Evolutionary conservation across 2,329 filamentous ascomycete species (phyloP), one percentile per base, ranked within the genome.

Genomic region (Trichoderma sp.): DNA sequence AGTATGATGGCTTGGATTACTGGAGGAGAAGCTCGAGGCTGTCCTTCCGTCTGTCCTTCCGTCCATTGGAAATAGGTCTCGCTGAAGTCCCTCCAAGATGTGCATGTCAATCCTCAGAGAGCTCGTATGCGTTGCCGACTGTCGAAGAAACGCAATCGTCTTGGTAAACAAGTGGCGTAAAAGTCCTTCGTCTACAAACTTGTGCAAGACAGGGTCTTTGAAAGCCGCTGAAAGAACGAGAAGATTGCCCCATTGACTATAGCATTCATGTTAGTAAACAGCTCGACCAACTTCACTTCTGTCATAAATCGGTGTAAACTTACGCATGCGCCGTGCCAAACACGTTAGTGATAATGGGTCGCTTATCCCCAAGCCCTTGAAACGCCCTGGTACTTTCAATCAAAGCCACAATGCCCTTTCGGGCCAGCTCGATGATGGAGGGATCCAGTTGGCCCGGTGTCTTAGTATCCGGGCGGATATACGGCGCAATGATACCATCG

Each of bases 261-360:
- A 34, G 7, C 21, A 36, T 4, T 24, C 26, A 61, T 51, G 53
- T 68, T 60, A 68, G 65, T 32, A n/a, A 47, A 18, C 28, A 8
- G 21, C 14, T 4, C 7, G 11, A 30, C 18, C 18, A 8, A 8
- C 14, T 26, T 34, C 14, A 43, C 14, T 9, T 15, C 3, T 2
- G 14, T 21, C 70, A 61, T 15, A 36, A 24, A 34, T 47, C 2
- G 43, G 14, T 66, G 7, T 15, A 26, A 34, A 90, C 93, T 89
- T 92, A 97, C 93, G 95, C 95, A 86, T 98, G 95, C 74, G 94
- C 92, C 21, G 95, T 98, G 67, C 95, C 95, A 82, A 97, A 97
- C 28, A 97, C 91, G 77, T 98, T 98, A n/a, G 95, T 98, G 70
- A 98, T 91, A 66, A 98, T 91, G 9, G 93, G 89, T 34, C 94